Evolutionary conservation across 768 basidiomycete species (phyloP).

Genomic region (Lactifluus volemus): DNA sequence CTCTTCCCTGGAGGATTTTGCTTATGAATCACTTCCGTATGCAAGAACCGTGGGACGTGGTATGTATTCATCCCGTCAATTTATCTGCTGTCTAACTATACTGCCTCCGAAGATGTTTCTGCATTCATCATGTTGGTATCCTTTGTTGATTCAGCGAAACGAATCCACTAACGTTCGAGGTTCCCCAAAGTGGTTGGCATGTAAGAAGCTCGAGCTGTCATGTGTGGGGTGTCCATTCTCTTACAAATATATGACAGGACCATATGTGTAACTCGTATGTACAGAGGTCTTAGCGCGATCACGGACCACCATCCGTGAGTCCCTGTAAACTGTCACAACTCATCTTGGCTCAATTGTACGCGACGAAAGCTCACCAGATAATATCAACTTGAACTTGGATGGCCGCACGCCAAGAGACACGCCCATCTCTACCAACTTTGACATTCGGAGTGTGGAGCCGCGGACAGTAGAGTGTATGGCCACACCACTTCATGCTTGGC

Average conservation of each 20-base stretch:
- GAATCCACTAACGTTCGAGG: background rate
- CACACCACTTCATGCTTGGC: background rate
- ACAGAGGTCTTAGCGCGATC: background rate
- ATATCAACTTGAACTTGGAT: background rate
- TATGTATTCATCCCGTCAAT: background rate
- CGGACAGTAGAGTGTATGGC: background rate
- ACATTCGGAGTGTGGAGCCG: background rate
- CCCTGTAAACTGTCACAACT: background rate
- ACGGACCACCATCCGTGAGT: background rate
- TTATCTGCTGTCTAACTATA: background rate
- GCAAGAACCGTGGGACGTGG: slow-evolving; percentile 1
- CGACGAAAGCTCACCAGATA: background rate
- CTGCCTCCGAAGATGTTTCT: slow-evolving; percentile 6
- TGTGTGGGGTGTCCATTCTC: background rate
- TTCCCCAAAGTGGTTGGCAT: slow-evolving; percentile 1
- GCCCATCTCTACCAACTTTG: background rate
- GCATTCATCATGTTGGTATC: slow-evolving; percentile 2
- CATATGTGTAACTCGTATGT: slow-evolving; percentile 12
- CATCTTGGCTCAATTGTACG: background rate
- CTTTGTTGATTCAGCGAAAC: background rate
- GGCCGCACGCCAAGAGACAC: background rate
- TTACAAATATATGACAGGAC: background rate
- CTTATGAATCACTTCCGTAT: background rate
- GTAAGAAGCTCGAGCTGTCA: background rate
- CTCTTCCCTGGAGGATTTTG: background rate